phyloP scores from a whole-genome alignment of 1,284 basidiomycete genomes.

The Wallemia hederae region DNA sequence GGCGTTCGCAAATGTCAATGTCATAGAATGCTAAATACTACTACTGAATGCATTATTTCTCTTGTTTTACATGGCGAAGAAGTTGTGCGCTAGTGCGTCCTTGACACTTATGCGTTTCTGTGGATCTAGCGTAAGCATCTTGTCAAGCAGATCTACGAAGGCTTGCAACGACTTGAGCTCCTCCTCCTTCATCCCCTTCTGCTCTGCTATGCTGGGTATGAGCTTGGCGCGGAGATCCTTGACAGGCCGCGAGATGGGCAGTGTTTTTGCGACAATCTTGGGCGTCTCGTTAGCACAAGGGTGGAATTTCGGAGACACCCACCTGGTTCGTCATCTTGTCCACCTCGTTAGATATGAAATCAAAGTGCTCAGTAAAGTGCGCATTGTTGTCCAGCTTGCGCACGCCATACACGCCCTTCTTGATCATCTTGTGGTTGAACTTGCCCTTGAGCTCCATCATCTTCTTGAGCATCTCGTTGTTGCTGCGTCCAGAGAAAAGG shows the following conservation, averaged over 20 bases:
- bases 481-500: slow-evolving; percentile 78
- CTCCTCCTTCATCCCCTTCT: slow-evolving; percentile 47
- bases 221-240: slow-evolving; percentile 53
- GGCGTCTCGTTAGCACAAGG: not conserved
- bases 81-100: slow-evolving; percentile 64
- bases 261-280: slow-evolving; percentile 31
- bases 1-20: no score
- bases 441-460: slow-evolving; percentile 94
- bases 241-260: slow-evolving; percentile 54
- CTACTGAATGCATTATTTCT: not conserved
- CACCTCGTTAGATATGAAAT: slow-evolving; percentile 34
- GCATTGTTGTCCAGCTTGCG: slow-evolving; percentile 81
- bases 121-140: slow-evolving; percentile 72
- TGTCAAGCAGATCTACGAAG: slow-evolving; percentile 76
- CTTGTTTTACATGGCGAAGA: slow-evolving; percentile 22
- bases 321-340: slow-evolving; percentile 56
- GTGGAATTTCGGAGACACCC: slow-evolving; percentile 16
- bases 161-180: slow-evolving; percentile 53
- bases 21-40: no score
- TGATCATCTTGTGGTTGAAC: slow-evolving; percentile 76
- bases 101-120: slow-evolving; percentile 53
- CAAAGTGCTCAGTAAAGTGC: slow-evolving; percentile 23
- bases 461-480: slow-evolving; percentile 89
- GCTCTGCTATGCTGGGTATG: slow-evolving; percentile 39
- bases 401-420: slow-evolving; percentile 69